A percentile compares a stretch with the other conserved stretches of the same genome.
phyloP scores from a whole-genome alignment of 1,284 basidiomycete species.

The Naganishia sp. region DNA sequence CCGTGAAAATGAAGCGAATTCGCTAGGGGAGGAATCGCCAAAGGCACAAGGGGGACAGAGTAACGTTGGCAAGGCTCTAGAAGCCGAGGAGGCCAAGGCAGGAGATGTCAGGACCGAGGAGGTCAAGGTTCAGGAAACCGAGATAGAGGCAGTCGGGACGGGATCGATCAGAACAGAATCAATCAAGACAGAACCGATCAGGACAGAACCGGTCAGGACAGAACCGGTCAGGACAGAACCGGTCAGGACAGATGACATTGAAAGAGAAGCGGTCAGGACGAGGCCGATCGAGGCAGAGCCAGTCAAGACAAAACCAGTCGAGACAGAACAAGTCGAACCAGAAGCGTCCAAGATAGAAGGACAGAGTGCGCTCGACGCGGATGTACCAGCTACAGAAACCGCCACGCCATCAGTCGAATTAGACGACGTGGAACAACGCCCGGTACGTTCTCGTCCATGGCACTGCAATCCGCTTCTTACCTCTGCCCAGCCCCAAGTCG shows the following conservation, averaged over 20 bases:
- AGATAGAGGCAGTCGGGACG: no score
- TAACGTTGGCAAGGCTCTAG: no score
- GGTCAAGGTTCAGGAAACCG: not conserved
- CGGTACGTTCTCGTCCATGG: not conserved
- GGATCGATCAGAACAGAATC: no score
- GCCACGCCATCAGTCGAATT: not conserved
- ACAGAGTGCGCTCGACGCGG: not conserved
- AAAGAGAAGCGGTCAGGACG: no score
- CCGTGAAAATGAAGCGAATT: no score
- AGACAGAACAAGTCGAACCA: not conserved
- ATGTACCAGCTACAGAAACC: not conserved
- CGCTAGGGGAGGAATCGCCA: no score
- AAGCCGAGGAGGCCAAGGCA: not conserved
- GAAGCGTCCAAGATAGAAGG: not conserved
- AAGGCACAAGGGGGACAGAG: no score
- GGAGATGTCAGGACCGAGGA: not conserved
- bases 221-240: no score
- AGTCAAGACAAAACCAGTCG: not conserved
- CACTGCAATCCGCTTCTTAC: not conserved
- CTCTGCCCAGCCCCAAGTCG: slow-evolving; percentile 31
- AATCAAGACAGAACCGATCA: no score
- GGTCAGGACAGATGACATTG: no score
- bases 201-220: no score
- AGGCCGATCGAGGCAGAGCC: not conserved
- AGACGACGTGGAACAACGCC: slow-evolving; percentile 19